Percentiles rank a stretch among this genome's conserved stretches.
phyloP scores from a whole-genome alignment of 305 asterid species.

The Ruellia speciosa region DNA sequence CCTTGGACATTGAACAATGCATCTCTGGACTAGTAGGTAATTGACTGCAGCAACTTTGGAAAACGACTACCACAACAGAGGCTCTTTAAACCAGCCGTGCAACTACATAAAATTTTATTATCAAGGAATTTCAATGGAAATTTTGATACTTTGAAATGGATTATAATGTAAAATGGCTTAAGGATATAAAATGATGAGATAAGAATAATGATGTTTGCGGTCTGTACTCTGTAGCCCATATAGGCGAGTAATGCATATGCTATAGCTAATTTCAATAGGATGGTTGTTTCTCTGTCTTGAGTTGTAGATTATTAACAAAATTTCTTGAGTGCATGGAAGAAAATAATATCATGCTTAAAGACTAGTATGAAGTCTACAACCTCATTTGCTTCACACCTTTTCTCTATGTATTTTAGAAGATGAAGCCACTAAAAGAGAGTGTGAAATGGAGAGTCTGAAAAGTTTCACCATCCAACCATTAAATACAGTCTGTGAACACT shows the following conservation, averaged over 20 bases:
- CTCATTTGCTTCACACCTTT: neutral
- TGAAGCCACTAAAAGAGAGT: neutral
- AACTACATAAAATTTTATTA: neutral
- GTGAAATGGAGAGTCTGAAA: neutral
- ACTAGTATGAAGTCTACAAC: conserved; percentile 3
- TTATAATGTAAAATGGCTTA: conserved; percentile 6
- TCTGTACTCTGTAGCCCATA: neutral
- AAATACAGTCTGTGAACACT: neutral
- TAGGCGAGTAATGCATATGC: neutral
- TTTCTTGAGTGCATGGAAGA: conserved; percentile 7
- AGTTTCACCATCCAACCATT: neutral
- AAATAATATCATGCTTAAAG: neutral
- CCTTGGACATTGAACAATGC: neutral
- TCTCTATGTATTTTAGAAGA: neutral
- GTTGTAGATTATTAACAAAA: neutral
- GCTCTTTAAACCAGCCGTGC: neutral
- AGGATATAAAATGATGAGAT: neutral
- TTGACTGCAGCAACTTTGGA: neutral
- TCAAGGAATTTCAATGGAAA: neutral
- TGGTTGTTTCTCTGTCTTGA: neutral
- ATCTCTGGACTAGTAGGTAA: neutral
- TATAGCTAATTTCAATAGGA: neutral
- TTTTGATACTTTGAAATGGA: conserved; percentile 8
- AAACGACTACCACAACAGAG: neutral
- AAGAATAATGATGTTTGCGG: neutral